Evolutionary conservation across 176 grass and related monocot species (phyloP).

Genomic region (Tuctoria greenei): DNA sequence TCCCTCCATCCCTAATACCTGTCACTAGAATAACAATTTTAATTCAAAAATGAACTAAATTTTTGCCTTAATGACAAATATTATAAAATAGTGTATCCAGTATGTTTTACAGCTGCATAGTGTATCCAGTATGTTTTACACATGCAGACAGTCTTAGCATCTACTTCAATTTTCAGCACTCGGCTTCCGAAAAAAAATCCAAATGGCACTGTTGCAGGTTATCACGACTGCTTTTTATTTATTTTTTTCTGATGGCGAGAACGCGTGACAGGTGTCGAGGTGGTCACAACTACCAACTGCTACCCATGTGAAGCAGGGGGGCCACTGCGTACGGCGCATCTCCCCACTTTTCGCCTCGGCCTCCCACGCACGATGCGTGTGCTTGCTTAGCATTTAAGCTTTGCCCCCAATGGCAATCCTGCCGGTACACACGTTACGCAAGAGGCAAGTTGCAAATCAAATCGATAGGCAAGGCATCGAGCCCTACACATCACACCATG

Average conservation of each 20-base stretch:
- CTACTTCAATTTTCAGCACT: too few species aligned
- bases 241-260: not conserved
- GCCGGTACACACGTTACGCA: not conserved
- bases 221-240: not conserved
- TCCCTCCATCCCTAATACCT: too few species aligned
- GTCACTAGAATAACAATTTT: too few species aligned
- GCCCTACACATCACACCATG: not conserved
- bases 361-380: not conserved
- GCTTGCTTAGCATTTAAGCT: slow-evolving; percentile 11
- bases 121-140: too few species aligned
- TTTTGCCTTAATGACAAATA: too few species aligned
- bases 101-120: too few species aligned
- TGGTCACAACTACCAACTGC: slow-evolving; percentile 34
- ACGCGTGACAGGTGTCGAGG: slow-evolving; percentile 10
- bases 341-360: not conserved
- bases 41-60: too few species aligned
- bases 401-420: not conserved
- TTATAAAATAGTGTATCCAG: too few species aligned
- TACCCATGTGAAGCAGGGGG: slow-evolving; percentile 29
- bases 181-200: too few species aligned
- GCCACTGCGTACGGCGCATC: not conserved
- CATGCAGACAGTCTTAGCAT: too few species aligned
- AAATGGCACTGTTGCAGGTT: not conserved
- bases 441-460: not conserved
- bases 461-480: not conserved